These are phyloP conservation scores for Begonia loranthoides DNA, from an alignment of 306 rosid genomes.

Conservation along the genomic window DNA sequence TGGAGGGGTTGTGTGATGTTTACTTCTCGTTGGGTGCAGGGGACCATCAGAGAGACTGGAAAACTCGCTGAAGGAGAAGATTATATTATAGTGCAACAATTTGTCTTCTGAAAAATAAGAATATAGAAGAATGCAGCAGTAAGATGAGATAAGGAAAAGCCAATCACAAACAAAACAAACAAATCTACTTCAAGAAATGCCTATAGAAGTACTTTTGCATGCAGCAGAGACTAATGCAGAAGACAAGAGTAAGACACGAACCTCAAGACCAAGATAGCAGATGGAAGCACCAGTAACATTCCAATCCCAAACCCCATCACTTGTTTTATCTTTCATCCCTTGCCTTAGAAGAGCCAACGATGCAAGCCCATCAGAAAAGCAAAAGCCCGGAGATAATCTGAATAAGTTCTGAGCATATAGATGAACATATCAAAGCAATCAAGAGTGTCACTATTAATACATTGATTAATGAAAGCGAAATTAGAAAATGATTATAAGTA, in stretches of 20 bases:
- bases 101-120: too few relatives aligned
- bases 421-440: conserved; percentile 13
- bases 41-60: too few relatives aligned
- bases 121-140: too few relatives aligned
- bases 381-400: conserved; percentile 95
- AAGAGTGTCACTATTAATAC: neutral
- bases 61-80: too few relatives aligned
- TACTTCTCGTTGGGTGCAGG: too few relatives aligned
- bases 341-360: conserved; percentile 94
- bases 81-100: too few relatives aligned
- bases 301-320: conserved; percentile 74
- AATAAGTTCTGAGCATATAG: conserved; percentile 59
- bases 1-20: too few relatives aligned
- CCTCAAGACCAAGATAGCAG: conserved; percentile 87
- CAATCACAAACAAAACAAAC: too few relatives aligned
- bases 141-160: too few relatives aligned
- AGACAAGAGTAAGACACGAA: conserved; percentile 8
- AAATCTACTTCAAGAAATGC: too few relatives aligned
- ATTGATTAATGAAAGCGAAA: conserved; percentile 1
- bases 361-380: conserved; percentile 97
- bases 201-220: too few relatives aligned
- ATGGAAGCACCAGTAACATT: conserved; percentile 88
- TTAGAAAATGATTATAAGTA: neutral
- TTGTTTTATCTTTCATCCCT: conserved; percentile 88
- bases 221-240: too few relatives aligned